Evolutionary conservation across 1,284 basidiomycete genomes (phyloP), one percentile per base, ranked within the genome.

Genomic region (Stygiomarasmius scandens): DNA sequence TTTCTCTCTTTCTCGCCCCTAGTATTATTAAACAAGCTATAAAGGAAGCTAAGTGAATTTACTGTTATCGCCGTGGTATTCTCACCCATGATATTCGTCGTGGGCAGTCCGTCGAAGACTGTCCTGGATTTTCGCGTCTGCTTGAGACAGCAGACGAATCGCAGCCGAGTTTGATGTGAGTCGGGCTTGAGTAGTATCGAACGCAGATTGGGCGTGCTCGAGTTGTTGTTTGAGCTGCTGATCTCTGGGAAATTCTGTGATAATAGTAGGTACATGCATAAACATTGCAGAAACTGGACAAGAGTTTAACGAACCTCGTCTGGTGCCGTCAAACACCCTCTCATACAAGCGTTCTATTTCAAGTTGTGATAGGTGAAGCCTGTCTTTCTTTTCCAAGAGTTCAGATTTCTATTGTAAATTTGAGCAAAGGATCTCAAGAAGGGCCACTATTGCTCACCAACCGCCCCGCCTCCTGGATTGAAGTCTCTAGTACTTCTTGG

Each of bases 301-400:
- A 12, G 16, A 16, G 14, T 4, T 5, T 9, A 41, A 41, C 38
- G 14, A 16, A 41, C 38, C 14, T 74, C 71, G 66, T 19, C 75
- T 73, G 19, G 75, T 72, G 10, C 76, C 77, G 55, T 76, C 74
- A 60, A 80, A 80, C 24, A 77, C 63, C 25, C 64, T 67, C n/a
- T 62, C 57, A 58, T 79, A 78, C 0, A 79, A 66, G 32, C 67
- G 62, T 8, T 66, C 64, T 8, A 78, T 59, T 50, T 80, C 73
- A 14, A 59, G 55, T 57, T 75, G 72, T 6, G 70, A 53, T 5
- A 63, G 59, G 24, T 71, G 61, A 41, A 74, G 68, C 16, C 58
- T 53, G 11, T 58, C 36, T n/a, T 61, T 60, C 55, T 78, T 77
- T 5, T 65, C 60, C 20, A 62, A 56, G 6, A 79, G 63, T 14